Base-by-base conservation (phyloP, 805 yeast species). In the Cyberlindnera xylosilytica region DNA sequence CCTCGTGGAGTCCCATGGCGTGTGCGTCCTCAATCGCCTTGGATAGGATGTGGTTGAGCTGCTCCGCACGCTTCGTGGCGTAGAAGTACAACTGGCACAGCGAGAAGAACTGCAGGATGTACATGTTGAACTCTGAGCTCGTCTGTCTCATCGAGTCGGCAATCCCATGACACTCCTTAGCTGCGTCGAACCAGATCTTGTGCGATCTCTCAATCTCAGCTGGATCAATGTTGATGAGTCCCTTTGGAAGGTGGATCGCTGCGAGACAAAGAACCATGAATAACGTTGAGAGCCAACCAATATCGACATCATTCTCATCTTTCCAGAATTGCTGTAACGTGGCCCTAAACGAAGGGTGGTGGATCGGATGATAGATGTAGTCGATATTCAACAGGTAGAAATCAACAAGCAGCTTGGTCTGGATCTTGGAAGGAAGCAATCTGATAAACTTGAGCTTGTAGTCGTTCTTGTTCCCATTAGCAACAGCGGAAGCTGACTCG, bases 281-380 rank as follows among this genome's bases (percentile, higher is more conserved):
- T 13, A 56, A 34, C 0, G 52, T 47, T 1, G 56, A 44, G 12
- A 58, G 31, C 61, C 60, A 58, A 16, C 52, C 57, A 20, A 57
- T 36, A 35, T 55, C 55, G 2, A 45, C 56, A 5, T 38, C 43
- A n/a, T 42, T 44, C n/a, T 48, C 50, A 24, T 46, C 44, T 17
- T 42, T 16, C 59, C 59, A 56, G 20, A 54, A 51, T 11, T 34
- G 23, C 20, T 50, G 53, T 20, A 54, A 20, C 5, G 50, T 40
- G 13, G 23, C 36, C 15, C 39, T 46, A 38, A 59, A 59, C 2
- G 55, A 38, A 19, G 62, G 62, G 45, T 58, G 61, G 34, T 59
- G 63, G 11, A 59, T 24, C 4, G 63, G 58, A 40, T 58, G 63
- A 36, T 58, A 57, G 20, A 59, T 56, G 47, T 57, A 59, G 35